These are phyloP conservation scores for Moesziomyces antarcticus DNA, from an alignment of 1,284 basidiomycete species.

Conservation along the genomic window DNA sequence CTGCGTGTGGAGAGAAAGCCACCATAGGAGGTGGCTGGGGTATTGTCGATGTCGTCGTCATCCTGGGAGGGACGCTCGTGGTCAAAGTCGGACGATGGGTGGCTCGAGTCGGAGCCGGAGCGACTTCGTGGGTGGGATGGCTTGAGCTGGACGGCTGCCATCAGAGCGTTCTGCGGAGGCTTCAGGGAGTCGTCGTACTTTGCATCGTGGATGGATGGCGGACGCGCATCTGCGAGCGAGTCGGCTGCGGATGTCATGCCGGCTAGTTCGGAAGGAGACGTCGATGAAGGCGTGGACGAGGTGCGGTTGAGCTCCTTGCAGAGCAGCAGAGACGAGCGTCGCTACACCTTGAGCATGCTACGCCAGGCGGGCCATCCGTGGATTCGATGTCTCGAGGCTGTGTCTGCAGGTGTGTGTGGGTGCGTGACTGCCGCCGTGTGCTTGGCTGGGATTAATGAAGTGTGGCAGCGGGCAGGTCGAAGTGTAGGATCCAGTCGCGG, in stretches of 20 bases:
- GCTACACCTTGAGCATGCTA: constrained; percentile 24
- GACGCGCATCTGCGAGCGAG: not conserved
- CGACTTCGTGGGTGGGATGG: constrained; percentile 20
- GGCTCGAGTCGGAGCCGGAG: constrained; percentile 29
- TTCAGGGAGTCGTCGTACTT: not conserved
- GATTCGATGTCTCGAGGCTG: not conserved
- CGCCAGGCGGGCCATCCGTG: constrained; percentile 5
- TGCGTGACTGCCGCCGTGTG: not conserved
- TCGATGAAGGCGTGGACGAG: not conserved
- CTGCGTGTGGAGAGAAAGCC: constrained; percentile 27
- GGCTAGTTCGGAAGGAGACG: not conserved
- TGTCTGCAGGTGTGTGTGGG: too few species aligned
- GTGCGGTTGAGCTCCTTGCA: constrained; percentile 1
- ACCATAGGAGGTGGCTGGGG: constrained; percentile 41
- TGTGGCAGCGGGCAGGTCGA: not conserved
- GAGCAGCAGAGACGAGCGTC: constrained; percentile 18
- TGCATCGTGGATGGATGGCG: not conserved
- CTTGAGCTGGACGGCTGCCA: constrained; percentile 34
- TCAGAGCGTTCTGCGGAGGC: constrained; percentile 1
- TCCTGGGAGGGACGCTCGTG: constrained; percentile 37
- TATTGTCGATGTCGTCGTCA: constrained; percentile 45
- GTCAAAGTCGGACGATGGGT: constrained; percentile 38
- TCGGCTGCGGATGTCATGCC: constrained; percentile 11
- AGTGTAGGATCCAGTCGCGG: too few species aligned
- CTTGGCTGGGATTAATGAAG: not conserved